phyloP scores from a whole-genome alignment of 1,139 yeast species.

The Meyerozyma sp. region DNA sequence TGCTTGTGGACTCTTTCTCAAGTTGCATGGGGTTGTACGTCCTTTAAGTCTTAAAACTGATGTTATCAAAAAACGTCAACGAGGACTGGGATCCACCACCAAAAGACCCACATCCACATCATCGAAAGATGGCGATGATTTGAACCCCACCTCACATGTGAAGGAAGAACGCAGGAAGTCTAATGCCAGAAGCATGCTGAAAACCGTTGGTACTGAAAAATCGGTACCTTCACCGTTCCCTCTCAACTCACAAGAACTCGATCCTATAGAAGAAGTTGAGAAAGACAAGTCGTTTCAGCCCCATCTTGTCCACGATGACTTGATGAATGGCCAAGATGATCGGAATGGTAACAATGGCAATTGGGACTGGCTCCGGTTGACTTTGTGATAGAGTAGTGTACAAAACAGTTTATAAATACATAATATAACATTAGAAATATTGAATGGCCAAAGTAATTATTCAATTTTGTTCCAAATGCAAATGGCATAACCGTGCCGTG shows the following conservation, averaged over 20 bases:
- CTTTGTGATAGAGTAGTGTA: conserved; percentile 14
- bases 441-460: conserved; percentile 29
- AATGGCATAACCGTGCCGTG: conserved; percentile 45
- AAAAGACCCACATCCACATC: conserved; percentile 4
- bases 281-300: not conserved
- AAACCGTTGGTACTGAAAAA: not conserved
- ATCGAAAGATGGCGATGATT: conserved; percentile 31
- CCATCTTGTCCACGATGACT: not conserved
- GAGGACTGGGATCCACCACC: conserved; percentile 13
- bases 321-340: conserved; percentile 4
- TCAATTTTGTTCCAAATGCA: conserved; percentile 40
- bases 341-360: conserved; percentile 14
- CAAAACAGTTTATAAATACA: not conserved
- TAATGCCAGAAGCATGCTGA: not conserved
- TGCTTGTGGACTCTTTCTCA: conserved; percentile 23
- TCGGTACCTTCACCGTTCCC: not conserved
- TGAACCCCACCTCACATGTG: conserved; percentile 26
- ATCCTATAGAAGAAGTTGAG: conserved; percentile 11
- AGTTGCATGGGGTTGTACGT: conserved; percentile 23
- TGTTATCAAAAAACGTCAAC: conserved; percentile 23
- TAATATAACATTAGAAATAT: not conserved
- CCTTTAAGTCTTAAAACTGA: conserved; percentile 24
- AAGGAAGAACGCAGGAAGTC: conserved; percentile 3
- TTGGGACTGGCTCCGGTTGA: conserved; percentile 39
- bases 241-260: conserved; percentile 5